These are phyloP conservation scores for Neonectria coccinea DNA, from an alignment of 2,329 filamentous ascomycete genomes.

Conservation along the genomic window DNA sequence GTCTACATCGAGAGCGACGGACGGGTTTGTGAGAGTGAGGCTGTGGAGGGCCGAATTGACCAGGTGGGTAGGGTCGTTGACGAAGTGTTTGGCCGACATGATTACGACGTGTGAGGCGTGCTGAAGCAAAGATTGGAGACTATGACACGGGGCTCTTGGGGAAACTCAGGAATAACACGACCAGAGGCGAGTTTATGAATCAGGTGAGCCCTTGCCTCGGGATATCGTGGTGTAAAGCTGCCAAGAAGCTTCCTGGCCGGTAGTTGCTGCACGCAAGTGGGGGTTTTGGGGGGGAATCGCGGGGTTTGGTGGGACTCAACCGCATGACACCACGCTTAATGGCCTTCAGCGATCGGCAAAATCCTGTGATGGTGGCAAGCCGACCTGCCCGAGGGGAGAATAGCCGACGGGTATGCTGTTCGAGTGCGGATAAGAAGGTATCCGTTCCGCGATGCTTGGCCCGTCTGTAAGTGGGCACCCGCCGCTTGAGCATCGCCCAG, in stretches of 20 bases:
- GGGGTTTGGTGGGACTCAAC: slow-evolving; percentile 22
- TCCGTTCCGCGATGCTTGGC: not conserved
- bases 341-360: slow-evolving; percentile 11
- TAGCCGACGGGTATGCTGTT: slow-evolving; percentile 9
- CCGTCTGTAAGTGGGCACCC: not conserved
- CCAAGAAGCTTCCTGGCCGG: slow-evolving; percentile 7
- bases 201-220: slow-evolving; percentile 18
- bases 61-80: slow-evolving; percentile 83
- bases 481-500: not conserved
- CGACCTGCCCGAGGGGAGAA: not conserved
- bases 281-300: slow-evolving; percentile 21
- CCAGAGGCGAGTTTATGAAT: slow-evolving; percentile 1
- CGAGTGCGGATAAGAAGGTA: not conserved
- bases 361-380: slow-evolving; percentile 12
- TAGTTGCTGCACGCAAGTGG: slow-evolving; percentile 9
- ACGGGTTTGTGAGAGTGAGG: slow-evolving; percentile 86
- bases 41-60: slow-evolving; percentile 81
- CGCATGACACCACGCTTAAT: slow-evolving; percentile 8
- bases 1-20: slow-evolving; percentile 78
- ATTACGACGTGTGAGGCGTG: slow-evolving; percentile 27
- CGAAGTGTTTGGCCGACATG: slow-evolving; percentile 83
- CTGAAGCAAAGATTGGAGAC: slow-evolving; percentile 4
- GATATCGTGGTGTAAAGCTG: not conserved
- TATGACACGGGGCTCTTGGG: slow-evolving; percentile 5
- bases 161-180: not conserved